Base-by-base conservation (phyloP, 2,329 filamentous ascomycete species). In the Pyrenophora graminea region DNA sequence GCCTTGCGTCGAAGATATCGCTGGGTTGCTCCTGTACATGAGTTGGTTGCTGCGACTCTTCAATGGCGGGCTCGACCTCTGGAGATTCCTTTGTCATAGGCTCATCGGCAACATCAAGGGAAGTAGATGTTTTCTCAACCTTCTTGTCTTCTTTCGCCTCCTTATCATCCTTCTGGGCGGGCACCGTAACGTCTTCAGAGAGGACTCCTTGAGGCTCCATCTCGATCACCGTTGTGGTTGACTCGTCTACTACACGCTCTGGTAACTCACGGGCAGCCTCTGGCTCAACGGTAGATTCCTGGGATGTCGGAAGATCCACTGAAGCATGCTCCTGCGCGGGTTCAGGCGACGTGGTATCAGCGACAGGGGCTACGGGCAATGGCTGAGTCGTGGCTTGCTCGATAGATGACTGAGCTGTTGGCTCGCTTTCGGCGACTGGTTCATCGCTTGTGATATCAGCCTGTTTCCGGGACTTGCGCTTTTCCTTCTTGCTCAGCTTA, bases 401-500 rank as follows among this genome's bases (percentile, higher is more conserved):
- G n/a, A 13, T 21, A 7, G 25, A 17, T 13, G 23, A 23, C 7
- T 53, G 46, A 15, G 27, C 3, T 8, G 18, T 15, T 15, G 34
- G 34, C 19, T 36, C 25, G 8, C 10, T 39, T 21, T 63, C 56
- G 21, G 25, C 3, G 2, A 48, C 34, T 17, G 51, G 30, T 23
- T 60, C 54, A 9, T 56, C 53, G 21, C 58, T 49, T 34, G 41
- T 30, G 15, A 44, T 37, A 15, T 43, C 39, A 18, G 58, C 48
- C 34, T 65, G 65, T 43, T 66, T 68, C 47, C 61, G 61, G 7
- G 62, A 56, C 43, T 63, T 70, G 53, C 66, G 70, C 55, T 65
- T 68, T 33, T 71, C 67, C 33, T 70, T 70, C 54, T 72, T 70
- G 55, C 66, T 70, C n/a, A 69, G 55, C 51, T 68, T 70, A 34